Conservation (phyloP, 2,329 filamentous ascomycete species). For the Sporothrix pseudoabietina region DNA sequence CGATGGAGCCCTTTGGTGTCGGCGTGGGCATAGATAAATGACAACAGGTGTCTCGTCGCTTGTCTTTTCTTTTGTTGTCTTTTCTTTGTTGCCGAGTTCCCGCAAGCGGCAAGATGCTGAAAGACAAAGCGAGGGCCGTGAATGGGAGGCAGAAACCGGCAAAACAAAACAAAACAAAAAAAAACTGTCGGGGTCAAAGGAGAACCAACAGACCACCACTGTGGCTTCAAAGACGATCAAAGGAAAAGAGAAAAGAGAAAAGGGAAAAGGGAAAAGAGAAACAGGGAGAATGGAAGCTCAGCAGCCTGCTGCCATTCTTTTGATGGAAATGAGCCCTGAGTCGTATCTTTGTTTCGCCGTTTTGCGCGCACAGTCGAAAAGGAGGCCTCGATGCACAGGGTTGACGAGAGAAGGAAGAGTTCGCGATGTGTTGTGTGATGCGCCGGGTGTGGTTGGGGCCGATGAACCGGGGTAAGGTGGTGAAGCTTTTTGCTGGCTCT, state of each 20-base stretch:
- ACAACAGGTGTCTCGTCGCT: not conserved
- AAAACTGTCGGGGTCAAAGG: conserved; percentile 11
- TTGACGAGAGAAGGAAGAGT: not conserved
- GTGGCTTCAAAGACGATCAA: too few species aligned
- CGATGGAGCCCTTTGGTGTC: not conserved
- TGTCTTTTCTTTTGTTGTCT: not conserved
- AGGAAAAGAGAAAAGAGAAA: too few species aligned
- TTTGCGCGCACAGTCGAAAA: not conserved
- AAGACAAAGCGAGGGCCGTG: not conserved
- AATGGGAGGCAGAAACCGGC: not conserved
- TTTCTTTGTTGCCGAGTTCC: conserved; percentile 26
- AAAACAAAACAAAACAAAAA: conserved; percentile 20
- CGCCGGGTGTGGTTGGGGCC: conserved; percentile 17
- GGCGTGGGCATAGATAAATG: conserved; percentile 4
- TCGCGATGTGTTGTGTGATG: conserved; percentile 21
- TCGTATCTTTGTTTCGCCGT: not conserved
- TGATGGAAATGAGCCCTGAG: not conserved
- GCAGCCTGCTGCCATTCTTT: conserved; percentile 26
- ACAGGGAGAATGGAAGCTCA: conserved; percentile 16
- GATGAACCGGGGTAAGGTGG: conserved; percentile 20
- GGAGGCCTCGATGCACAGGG: not conserved
- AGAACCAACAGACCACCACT: not conserved
- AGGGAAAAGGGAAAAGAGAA: not conserved
- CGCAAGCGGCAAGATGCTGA: conserved; percentile 19
- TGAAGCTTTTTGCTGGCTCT: conserved; percentile 12